These are phyloP conservation scores for Pythium aquatile DNA, from an alignment of 352 stramenopile genomes.

Conservation along the genomic window DNA sequence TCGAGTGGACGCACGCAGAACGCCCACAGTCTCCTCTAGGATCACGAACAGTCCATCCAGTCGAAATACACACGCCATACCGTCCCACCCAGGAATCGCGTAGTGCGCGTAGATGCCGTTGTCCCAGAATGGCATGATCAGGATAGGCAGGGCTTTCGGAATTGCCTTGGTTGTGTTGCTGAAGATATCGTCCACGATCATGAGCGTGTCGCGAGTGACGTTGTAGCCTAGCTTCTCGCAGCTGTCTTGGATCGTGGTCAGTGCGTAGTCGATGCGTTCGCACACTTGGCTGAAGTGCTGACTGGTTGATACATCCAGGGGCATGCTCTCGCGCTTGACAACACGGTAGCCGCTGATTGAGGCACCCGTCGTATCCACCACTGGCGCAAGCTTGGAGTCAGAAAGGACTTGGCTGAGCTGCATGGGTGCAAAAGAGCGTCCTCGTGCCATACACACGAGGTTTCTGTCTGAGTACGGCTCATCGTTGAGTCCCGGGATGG, in stretches of 20 bases:
- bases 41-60: conserved; percentile 22
- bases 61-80: conserved; percentile 31
- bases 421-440: conserved; percentile 30
- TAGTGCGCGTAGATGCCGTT: conserved; percentile 19
- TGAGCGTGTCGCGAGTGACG: conserved; percentile 22
- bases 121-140: conserved; percentile 43
- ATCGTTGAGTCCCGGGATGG: conserved; percentile 38
- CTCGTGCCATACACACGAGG: conserved; percentile 34
- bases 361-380: conserved; percentile 17
- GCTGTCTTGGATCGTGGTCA: conserved; percentile 22
- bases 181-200: conserved; percentile 21
- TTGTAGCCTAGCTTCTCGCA: conserved; percentile 31
- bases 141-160: conserved; percentile 23
- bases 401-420: conserved; percentile 29
- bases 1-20: conserved; percentile 14
- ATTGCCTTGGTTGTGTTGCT: conserved; percentile 18
- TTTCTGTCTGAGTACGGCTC: conserved; percentile 43
- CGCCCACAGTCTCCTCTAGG: not conserved
- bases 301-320: not conserved
- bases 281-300: conserved; percentile 24
- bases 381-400: conserved; percentile 9
- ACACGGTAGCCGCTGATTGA: conserved; percentile 32
- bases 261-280: conserved; percentile 14
- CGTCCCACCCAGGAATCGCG: conserved; percentile 27
- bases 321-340: conserved; percentile 15